Evolutionary conservation across 192 early-diverging fungal species (phyloP), one percentile per base, ranked within the genome.

Genomic region (Backusella parvicylindrica): DNA sequence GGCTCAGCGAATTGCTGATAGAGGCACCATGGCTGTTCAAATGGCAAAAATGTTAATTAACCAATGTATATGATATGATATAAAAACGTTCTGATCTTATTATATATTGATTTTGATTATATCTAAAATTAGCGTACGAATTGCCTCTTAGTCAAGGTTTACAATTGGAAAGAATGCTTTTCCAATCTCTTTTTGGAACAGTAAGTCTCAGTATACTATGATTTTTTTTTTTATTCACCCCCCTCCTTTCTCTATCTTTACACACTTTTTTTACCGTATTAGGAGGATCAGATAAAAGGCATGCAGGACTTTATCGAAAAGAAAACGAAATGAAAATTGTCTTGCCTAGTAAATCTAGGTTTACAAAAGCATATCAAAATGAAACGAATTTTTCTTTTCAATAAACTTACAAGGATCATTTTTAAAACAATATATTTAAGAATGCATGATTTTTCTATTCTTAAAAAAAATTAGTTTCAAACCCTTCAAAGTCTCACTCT

Each of bases 11-110:
- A 98, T 99, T 81, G 95, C 96, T 7, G 75, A 73, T 60, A 89
- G 93, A 88, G 93, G 93, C 32, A 88, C 91, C 31, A 93, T 95
- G 16, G 87, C 89, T 47, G 91, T 95, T 43, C 89, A 97, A 83
- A 96, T 97, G 94, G 91, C 90, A 77, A 98, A 98, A 89, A 96
- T 97, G 79, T 88, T 92, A 21, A 90, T 98, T 30, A 96, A 99
- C 84, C 89, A 92, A 81, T 86, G 92, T 89, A 28, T 66, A 26
- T 6, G 8, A 23, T 23, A n/a, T n/a, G n/a, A n/a, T n/a, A n/a
- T n/a, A n/a, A 36, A 41, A 21, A 18, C 15, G 49, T n/a, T 64
- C 49, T 28, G 1, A 12, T 23, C n/a, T n/a, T n/a, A n/a, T 16
- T 13, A 36, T 33, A 12, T 15, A 6, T 36, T 23, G 64, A 16